Percentiles rank a stretch among this genome's conserved stretches.
Evolutionary conservation across 176 grass and related monocot genomes (phyloP).

Genomic region (Lolium perenne): DNA sequence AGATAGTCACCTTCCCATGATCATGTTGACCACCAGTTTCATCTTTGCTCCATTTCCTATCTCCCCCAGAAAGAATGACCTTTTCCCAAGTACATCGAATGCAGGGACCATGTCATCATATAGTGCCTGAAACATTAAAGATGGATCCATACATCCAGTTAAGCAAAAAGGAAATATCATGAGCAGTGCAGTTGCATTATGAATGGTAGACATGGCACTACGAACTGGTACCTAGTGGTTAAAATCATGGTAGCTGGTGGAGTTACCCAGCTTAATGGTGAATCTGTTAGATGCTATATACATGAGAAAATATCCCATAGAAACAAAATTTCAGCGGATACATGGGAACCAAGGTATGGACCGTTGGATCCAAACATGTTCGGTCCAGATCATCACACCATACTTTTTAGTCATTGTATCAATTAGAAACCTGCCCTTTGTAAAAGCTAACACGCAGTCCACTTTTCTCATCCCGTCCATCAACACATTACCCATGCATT

Average conservation of each 20-base stretch:
- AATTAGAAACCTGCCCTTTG: neutral
- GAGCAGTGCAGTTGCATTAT: neutral
- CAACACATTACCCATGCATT: neutral
- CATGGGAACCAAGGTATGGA: neutral
- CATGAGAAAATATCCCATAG: neutral
- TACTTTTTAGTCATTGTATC: neutral
- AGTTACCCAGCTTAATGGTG: neutral
- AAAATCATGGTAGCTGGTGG: neutral
- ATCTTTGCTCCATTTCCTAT: constrained; percentile 98
- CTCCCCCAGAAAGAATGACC: constrained; percentile 85
- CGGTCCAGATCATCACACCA: neutral
- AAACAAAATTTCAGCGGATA: too few relatives aligned
- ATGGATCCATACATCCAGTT: constrained; percentile 2
- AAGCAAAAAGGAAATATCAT: constrained; percentile 28
- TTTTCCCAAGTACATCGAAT: constrained; percentile 88
- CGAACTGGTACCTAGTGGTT: neutral
- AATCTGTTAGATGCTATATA: constrained; percentile 14
- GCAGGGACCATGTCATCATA: constrained; percentile 85
- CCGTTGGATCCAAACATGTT: neutral
- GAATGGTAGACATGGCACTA: constrained; percentile 19
- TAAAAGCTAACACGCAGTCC: neutral
- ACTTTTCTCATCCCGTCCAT: neutral
- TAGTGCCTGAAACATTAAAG: constrained; percentile 60
- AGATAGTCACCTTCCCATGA: constrained; percentile 89
- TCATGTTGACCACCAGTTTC: constrained; percentile 98